Percentiles rank a stretch among this genome's conserved stretches.
Conservation (phyloP, 2,329 filamentous ascomycete genomes). For the Botrytis medusae region DNA sequence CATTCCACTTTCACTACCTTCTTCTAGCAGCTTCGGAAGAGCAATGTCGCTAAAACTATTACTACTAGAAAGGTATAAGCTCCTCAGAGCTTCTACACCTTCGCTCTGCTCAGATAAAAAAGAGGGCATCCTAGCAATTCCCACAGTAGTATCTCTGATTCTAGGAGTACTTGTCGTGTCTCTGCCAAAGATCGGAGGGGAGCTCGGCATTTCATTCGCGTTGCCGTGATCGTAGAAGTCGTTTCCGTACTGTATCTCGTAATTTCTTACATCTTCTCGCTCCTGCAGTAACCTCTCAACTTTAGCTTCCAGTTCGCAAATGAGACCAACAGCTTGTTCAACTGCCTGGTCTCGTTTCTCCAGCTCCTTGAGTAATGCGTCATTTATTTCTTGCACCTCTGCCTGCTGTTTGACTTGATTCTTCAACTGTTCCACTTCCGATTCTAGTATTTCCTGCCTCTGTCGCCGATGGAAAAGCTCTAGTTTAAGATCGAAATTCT, state of each 20-base stretch:
- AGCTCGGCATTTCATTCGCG: slow-evolving; percentile 31
- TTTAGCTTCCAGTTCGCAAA: slow-evolving; percentile 62
- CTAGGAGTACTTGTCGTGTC: not conserved
- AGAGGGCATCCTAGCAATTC: slow-evolving; percentile 60
- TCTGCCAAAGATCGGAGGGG: slow-evolving; percentile 31
- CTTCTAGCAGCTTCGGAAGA: slow-evolving; percentile 50
- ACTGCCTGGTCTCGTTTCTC: slow-evolving; percentile 70
- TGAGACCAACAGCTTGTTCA: slow-evolving; percentile 69
- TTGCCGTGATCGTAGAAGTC: slow-evolving; percentile 30
- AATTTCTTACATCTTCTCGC: slow-evolving; percentile 52
- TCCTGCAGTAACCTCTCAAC: slow-evolving; percentile 55
- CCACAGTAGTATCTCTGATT: slow-evolving; percentile 34
- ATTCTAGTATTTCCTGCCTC: slow-evolving; percentile 59
- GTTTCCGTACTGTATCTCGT: slow-evolving; percentile 44
- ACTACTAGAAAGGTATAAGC: slow-evolving; percentile 50
- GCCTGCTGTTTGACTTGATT: slow-evolving; percentile 43
- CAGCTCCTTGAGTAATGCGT: slow-evolving; percentile 58
- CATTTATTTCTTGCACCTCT: slow-evolving; percentile 58
- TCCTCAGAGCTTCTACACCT: slow-evolving; percentile 60
- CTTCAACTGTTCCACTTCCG: slow-evolving; percentile 54
- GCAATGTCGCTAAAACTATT: slow-evolving; percentile 48
- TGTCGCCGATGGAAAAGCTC: slow-evolving; percentile 70
- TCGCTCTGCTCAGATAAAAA: slow-evolving; percentile 61
- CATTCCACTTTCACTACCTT: slow-evolving; percentile 40
- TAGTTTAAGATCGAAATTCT: slow-evolving; percentile 75